phyloP scores from a whole-genome alignment of 108 stramenopile species.

The Skeletonema marinoi region DNA sequence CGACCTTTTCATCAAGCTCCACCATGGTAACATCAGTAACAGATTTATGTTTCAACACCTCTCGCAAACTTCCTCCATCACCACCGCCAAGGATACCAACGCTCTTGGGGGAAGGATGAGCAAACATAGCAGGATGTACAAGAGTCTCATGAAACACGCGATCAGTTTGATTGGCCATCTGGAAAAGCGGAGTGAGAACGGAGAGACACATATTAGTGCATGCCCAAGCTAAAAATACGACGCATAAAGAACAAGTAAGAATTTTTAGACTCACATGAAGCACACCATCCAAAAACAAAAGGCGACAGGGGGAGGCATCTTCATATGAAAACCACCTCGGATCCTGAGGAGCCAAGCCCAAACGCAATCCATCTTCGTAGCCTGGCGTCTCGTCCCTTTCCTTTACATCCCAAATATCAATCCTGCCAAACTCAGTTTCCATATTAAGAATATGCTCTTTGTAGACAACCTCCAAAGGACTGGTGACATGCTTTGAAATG shows the following conservation, averaged over 20 bases:
- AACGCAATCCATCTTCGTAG: conserved; percentile 65
- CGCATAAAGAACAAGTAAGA: background rate
- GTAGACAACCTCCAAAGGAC: conserved; percentile 58
- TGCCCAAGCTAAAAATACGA: background rate
- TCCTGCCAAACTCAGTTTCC: conserved; percentile 52
- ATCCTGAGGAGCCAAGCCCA: conserved; percentile 70
- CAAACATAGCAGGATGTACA: conserved; percentile 93
- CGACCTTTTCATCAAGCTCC: conserved; percentile 78
- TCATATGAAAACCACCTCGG: conserved; percentile 74
- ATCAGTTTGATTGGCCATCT: conserved; percentile 56
- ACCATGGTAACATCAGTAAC: conserved; percentile 88
- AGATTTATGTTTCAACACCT: conserved; percentile 86
- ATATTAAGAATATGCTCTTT: conserved; percentile 54
- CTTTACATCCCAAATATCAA: conserved; percentile 86
- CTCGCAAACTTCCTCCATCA: conserved; percentile 86
- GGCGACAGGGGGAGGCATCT: conserved; percentile 58
- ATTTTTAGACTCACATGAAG: conserved; percentile 32
- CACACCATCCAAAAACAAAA: conserved; percentile 77
- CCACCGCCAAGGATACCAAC: conserved; percentile 91
- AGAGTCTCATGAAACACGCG: conserved; percentile 88
- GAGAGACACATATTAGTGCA: background rate
- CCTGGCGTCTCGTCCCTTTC: conserved; percentile 70
- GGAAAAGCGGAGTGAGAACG: conserved; percentile 5
- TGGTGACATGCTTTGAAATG: conserved; percentile 52
- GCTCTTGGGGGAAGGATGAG: conserved; percentile 78